Percentiles rank a stretch among this genome's conserved stretches.
These are phyloP conservation scores for Solanum dulcamara DNA, from an alignment of 257 asterid species.

Conservation along the genomic window DNA sequence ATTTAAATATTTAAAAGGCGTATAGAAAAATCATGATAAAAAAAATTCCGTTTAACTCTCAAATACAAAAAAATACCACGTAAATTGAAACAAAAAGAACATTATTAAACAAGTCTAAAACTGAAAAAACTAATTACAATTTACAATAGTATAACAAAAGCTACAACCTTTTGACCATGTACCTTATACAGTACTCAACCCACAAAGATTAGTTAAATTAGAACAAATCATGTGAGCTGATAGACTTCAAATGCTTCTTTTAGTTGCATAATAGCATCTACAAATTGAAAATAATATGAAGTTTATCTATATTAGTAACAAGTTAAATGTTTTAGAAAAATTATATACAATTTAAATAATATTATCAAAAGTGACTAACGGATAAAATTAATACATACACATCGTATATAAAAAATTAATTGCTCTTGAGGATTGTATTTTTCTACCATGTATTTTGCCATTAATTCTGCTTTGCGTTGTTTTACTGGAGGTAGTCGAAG, in stretches of 20 bases:
- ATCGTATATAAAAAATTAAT: no score
- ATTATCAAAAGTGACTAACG: neutral
- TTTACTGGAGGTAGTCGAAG: neutral
- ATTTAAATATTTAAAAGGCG: neutral
- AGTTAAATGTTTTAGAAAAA: neutral
- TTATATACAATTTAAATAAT: no score
- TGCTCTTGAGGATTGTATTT: neutral
- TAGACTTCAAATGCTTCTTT: no score
- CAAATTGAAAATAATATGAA: neutral
- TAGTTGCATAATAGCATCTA: neutral
- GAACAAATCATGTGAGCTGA: neutral
- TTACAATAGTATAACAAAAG: neutral
- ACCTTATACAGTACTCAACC: neutral
- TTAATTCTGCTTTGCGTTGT: neutral
- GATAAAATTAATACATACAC: no score
- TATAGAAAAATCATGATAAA: neutral
- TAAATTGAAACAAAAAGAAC: neutral
- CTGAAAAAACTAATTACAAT: neutral
- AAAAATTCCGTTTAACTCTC: neutral
- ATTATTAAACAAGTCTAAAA: neutral
- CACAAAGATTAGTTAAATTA: neutral
- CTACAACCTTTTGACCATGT: neutral
- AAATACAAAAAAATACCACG: neutral
- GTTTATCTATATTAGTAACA: neutral
- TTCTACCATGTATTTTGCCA: neutral